Percentiles rank a stretch among this genome's conserved stretches.
Conservation (phyloP, 805 yeast species). For the Kluyveromyces wickerhamii region DNA sequence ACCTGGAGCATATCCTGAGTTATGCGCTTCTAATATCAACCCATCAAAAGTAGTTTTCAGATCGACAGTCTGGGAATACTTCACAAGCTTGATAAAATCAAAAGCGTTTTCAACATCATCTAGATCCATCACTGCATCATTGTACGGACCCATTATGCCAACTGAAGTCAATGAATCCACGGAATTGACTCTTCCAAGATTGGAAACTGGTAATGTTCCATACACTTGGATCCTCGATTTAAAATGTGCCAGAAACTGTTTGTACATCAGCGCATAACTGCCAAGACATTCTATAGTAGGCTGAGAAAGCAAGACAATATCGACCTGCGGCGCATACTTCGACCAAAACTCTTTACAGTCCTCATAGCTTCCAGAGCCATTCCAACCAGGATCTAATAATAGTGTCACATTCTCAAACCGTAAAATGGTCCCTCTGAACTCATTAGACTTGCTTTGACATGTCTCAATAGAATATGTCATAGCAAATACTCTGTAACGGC, state of each 20-base stretch:
- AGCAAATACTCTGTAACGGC: no score
- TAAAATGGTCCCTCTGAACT: constrained; percentile 38
- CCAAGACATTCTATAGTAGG: constrained; percentile 74
- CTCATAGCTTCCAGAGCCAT: constrained; percentile 38
- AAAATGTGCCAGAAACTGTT: constrained; percentile 44
- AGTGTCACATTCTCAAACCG: constrained; percentile 51
- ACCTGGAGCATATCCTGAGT: constrained; percentile 90
- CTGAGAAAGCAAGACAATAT: constrained; percentile 76
- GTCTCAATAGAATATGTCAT: constrained; percentile 5
- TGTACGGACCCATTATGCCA: constrained; percentile 70
- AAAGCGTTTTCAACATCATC: constrained; percentile 75
- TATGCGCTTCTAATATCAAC: constrained; percentile 66
- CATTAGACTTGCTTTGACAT: neutral
- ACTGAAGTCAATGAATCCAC: constrained; percentile 69
- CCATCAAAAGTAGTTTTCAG: constrained; percentile 55
- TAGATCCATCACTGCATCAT: constrained; percentile 49
- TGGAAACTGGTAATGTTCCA: constrained; percentile 84
- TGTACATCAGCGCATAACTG: constrained; percentile 62
- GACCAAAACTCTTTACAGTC: constrained; percentile 32
- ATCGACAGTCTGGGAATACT: constrained; percentile 68
- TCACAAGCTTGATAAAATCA: constrained; percentile 60
- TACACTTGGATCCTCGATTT: constrained; percentile 65
- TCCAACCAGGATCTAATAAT: constrained; percentile 73
- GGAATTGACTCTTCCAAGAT: constrained; percentile 77
- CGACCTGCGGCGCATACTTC: constrained; percentile 40